phyloP scores from a whole-genome alignment of 441 rosid genomes.

The Codiaeum variegatum region DNA sequence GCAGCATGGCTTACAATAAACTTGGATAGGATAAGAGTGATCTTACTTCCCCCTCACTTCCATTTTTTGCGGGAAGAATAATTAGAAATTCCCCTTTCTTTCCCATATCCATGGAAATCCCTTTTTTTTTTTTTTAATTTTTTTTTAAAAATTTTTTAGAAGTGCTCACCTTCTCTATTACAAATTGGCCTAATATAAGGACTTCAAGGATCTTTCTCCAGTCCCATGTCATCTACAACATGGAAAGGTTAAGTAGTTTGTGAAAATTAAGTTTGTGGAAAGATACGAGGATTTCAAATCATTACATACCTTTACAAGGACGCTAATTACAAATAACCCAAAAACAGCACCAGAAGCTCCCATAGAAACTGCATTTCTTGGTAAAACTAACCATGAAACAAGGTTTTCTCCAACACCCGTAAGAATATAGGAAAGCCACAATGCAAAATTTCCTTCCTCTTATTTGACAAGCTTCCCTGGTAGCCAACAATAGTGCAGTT shows the following conservation, averaged over 20 bases:
- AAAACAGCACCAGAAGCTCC: constrained; percentile 97
- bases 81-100: no score
- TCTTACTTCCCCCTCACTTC: background rate
- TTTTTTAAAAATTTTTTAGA: no score
- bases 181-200: constrained; percentile 90
- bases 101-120: background rate
- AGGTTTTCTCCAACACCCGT: constrained; percentile 91
- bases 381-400: constrained; percentile 85
- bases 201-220: constrained; percentile 98
- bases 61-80: background rate
- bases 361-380: constrained; percentile 81
- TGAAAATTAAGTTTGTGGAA: constrained; percentile 1
- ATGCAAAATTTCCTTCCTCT: constrained; percentile 79
- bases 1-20: background rate
- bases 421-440: constrained; percentile 78
- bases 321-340: constrained; percentile 84
- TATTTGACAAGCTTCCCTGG: constrained; percentile 92
- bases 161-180: constrained; percentile 62
- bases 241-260: background rate
- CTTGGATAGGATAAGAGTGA: background rate
- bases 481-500: constrained; percentile 11
- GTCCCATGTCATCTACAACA: constrained; percentile 78
- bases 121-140: background rate
- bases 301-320: constrained; percentile 69
- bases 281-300: background rate